A percentile compares a stretch with the other conserved stretches of the same genome.
Evolutionary conservation across 495 filamentous ascomycete genomes (phyloP).

Genomic region (Thermothielavioides terrestris): DNA sequence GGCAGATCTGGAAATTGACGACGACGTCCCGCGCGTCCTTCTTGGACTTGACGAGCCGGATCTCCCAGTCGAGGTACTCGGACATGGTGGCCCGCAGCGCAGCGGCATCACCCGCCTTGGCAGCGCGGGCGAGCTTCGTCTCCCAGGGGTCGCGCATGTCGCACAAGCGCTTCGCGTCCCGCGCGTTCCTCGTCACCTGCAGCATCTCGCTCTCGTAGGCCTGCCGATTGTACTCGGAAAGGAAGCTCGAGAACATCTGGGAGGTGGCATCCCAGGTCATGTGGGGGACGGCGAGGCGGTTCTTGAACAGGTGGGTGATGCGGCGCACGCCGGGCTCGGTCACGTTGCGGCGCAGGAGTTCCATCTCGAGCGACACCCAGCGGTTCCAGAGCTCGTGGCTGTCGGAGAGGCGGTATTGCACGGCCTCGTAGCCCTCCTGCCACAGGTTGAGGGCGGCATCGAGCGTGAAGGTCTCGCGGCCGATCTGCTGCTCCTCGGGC

Average conservation of each 20-base stretch:
- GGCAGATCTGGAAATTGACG: constrained; percentile 49
- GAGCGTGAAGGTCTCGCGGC: constrained; percentile 70
- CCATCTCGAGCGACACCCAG: constrained; percentile 55
- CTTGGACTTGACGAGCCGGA: constrained; percentile 44
- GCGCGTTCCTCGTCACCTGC: constrained; percentile 53
- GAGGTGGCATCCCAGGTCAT: constrained; percentile 78
- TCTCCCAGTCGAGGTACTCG: constrained; percentile 82
- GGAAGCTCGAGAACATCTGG: constrained; percentile 70
- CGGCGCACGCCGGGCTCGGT: constrained; percentile 52
- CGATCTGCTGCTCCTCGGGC: constrained; percentile 65
- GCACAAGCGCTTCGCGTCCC: constrained; percentile 62
- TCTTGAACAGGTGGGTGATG: constrained; percentile 60
- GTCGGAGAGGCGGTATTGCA: constrained; percentile 72
- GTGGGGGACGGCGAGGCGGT: constrained; percentile 72
- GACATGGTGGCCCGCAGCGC: constrained; percentile 50
- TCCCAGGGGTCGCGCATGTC: constrained; percentile 63
- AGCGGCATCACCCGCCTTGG: constrained; percentile 47
- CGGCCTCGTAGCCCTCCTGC: constrained; percentile 67
- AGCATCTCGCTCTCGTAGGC: constrained; percentile 77
- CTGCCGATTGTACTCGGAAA: constrained; percentile 64
- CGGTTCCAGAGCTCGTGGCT: constrained; percentile 87
- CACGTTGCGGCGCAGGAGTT: constrained; percentile 45
- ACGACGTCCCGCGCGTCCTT: constrained; percentile 34
- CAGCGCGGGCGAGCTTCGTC: constrained; percentile 52
- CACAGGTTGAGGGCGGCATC: constrained; percentile 70